Base-by-base conservation (phyloP, 441 rosid species). In the Adansonia rubrostipa region DNA sequence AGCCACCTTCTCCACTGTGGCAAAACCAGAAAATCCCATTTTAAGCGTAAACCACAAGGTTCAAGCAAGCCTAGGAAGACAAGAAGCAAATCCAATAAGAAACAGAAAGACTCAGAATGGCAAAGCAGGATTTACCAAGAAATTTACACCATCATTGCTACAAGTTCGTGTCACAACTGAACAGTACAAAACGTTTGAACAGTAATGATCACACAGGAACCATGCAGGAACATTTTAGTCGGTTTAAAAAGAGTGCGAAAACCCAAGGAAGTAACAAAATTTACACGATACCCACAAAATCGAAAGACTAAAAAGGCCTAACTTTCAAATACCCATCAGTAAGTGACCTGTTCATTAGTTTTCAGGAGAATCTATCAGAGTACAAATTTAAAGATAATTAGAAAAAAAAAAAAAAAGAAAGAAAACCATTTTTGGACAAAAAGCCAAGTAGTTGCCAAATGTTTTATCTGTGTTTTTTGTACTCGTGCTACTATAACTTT, bases 301-400 rank as follows among this genome's bases (percentile, higher is more conserved):
- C 74, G 78, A 69, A 80, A 60, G 17, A 24, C 51, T 45, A 48
- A 75, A 67, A 62, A 15, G 10, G 15, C 53, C 75, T 22, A 17
- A 68, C 42, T 76, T 62, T 75, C 42, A 33, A 83, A 42, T 70
- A 75, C 56, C 79, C 78, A 50, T 53, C 72, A 80, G 84, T 77
- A 77, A 79, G 68, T 74, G 79, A 80, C 81, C 71, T 71, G 82
- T 79, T 80, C 64, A 69, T 33, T 48, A 17, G 80, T 74, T 76
- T 78, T 22, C 33, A 70, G 67, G 40, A 71, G 80, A 80, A 78
- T 70, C 78, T 66, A 50, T 74, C 67, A 36, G 3, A 9, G 51
- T 5, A 71, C 44, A 54, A 54, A 36, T 60, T 48, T 57, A 45
- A 74, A 33, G 69, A 9, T 9, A 20, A 71, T 24, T 4, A 17